Evolutionary conservation across 2,329 filamentous ascomycete genomes (phyloP), one percentile per base, ranked within the genome.

Genomic region (Akanthomyces lecanii): DNA sequence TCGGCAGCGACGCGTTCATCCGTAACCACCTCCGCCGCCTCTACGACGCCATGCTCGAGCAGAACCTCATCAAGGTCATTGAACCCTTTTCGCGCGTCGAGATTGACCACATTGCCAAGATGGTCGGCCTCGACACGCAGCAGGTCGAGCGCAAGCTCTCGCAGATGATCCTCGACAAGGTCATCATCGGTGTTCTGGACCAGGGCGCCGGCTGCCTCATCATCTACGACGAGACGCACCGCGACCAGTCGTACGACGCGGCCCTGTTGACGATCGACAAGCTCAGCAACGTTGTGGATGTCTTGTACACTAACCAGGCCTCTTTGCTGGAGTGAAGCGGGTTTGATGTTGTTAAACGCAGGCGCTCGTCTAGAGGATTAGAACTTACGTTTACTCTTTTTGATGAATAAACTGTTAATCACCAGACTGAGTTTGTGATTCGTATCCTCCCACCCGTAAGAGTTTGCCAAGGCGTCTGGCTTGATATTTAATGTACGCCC

Each of bases 131-230:
- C 66, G 95, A 98, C 76, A 96, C 91, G 30, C 89, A 92, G 76
- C 94, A 98, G 80, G 95, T 99, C 65, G 96, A 99, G 85, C 88
- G 93, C 71, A 99, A 99, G 84, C 84, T 99, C 67, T 96, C 91
- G 52, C 96, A 99, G 83, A 99, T 99, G 96, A 99, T 99, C 73
- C 84, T 99, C 64, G 95, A 99, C 81, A 97, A 97, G 83, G 92
- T 98, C 71, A 98, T 99, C 73, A 92, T 97, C 69, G 95, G 96
- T 64, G 95, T 99, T 62, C 80, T 99, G 69, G 95, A 99, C 76
- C 95, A 99, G 78, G 95, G 95, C 56, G 91, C 92, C n/a, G 94
- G 94, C 45, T 98, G 96, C 76, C 83, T 99, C 74, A 97, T 97
- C 76, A 92, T 99, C 70, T 99, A 89, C 73, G 95, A 99, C 73